phyloP scores from a whole-genome alignment of 1,284 basidiomycete species.

The Xanthoconium separans region DNA sequence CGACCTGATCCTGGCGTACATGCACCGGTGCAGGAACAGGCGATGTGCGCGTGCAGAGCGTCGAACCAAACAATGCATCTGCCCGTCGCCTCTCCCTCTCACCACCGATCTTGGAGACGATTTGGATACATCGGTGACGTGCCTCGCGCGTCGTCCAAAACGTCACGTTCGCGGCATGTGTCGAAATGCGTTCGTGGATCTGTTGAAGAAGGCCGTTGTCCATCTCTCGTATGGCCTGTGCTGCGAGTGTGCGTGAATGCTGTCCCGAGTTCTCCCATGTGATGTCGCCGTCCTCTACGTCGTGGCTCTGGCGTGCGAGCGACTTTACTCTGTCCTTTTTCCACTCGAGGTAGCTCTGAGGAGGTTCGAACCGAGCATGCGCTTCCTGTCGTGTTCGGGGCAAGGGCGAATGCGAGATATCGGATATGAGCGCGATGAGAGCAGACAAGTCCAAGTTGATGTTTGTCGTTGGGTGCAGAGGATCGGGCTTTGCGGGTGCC shows the following conservation, averaged over 20 bases:
- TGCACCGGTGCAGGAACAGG: background rate
- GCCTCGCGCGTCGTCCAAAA: slow-evolving; percentile 83
- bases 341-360: slow-evolving; percentile 56
- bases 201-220: slow-evolving; percentile 61
- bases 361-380: slow-evolving; percentile 57
- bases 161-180: slow-evolving; percentile 36
- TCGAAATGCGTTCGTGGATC: slow-evolving; percentile 47
- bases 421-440: slow-evolving; percentile 80
- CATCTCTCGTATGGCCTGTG: slow-evolving; percentile 75
- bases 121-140: slow-evolving; percentile 62
- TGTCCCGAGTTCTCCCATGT: slow-evolving; percentile 41
- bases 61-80: slow-evolving; percentile 49
- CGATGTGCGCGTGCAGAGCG: background rate
- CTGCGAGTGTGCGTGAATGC: slow-evolving; percentile 61
- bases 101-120: slow-evolving; percentile 73
- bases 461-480: slow-evolving; percentile 47
- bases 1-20: background rate
- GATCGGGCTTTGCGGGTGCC: slow-evolving; percentile 10
- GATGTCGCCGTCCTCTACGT: slow-evolving; percentile 25
- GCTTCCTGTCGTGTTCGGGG: slow-evolving; percentile 60
- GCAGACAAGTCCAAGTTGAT: slow-evolving; percentile 82
- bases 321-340: slow-evolving; percentile 41
- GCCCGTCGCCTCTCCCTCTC: slow-evolving; percentile 58
- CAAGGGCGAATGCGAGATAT: slow-evolving; percentile 73
- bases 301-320: background rate